Percentiles rank a stretch among this genome's conserved stretches.
Conservation (phyloP, 192 early-diverging fungal genomes). For the Backusella tuberculispora region DNA sequence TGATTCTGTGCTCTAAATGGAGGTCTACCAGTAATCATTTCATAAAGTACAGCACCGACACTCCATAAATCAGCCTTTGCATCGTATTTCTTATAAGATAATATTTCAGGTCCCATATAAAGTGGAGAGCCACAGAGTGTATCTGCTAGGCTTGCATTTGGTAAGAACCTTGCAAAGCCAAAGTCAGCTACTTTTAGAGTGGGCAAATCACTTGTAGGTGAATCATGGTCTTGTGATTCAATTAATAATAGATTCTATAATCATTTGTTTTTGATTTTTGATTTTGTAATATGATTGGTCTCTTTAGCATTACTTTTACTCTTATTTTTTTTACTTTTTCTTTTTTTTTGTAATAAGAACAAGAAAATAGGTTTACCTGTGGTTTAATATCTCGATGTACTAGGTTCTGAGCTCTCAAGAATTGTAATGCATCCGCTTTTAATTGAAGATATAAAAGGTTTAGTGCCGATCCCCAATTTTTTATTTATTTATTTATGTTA, state of each 20-base stretch:
- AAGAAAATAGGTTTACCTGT: constrained; percentile 58
- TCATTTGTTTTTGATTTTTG: not conserved
- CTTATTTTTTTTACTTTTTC: not conserved
- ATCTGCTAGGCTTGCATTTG: constrained; percentile 83
- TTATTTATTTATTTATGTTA: constrained; percentile 3
- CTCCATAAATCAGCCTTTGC: constrained; percentile 97
- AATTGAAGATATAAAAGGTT: constrained; percentile 24
- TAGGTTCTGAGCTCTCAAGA: constrained; percentile 81
- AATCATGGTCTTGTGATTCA: constrained; percentile 55
- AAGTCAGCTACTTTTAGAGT: constrained; percentile 95
- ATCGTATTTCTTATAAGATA: constrained; percentile 91
- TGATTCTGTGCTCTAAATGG: constrained; percentile 95
- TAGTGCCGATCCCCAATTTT: constrained; percentile 18
- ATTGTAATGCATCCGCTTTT: constrained; percentile 82
- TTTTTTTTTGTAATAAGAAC: not conserved
- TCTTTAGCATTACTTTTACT: not conserved
- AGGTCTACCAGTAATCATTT: constrained; percentile 88
- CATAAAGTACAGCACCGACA: constrained; percentile 93
- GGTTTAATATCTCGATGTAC: constrained; percentile 99
- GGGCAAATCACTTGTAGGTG: constrained; percentile 58
- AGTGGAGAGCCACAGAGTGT: constrained; percentile 97
- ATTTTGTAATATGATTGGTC: not conserved
- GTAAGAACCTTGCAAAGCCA: constrained; percentile 93
- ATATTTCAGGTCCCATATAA: constrained; percentile 92
- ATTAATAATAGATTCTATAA: constrained; percentile 80